Evolutionary conservation across 179 eudicot species (phyloP), one percentile per base, ranked within the genome.

Genomic region (Silene coronaria): DNA sequence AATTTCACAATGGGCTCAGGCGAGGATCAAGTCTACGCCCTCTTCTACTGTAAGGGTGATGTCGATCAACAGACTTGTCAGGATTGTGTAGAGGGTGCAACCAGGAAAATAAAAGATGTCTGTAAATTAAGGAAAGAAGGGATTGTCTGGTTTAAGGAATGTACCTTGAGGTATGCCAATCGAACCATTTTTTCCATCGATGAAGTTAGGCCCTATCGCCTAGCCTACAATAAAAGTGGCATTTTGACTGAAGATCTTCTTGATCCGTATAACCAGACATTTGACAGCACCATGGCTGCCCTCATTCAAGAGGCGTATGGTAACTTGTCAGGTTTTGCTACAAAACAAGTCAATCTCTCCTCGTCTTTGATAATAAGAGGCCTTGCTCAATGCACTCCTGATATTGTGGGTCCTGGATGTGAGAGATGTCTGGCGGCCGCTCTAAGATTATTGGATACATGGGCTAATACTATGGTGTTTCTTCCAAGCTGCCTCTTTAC

Each of bases 321-420:
- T 19, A 65, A 24, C 22, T 38, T 6, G 48, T 21, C 27, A 3
- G 74, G 75, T 5, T 79, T 67, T 30, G 78, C 70, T 9, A 74
- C 69, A 23, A 9, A 36, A 21, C 26, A 59, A 4, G 22, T 45
- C 4, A 59, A 45, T 12, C 68, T 78, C 6, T 59, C 69, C 6
- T 14, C 70, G 12, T 36, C 48, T 65, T 27, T 17, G 5, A 67
- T 19, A n/a, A 36, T 73, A 45, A 61, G 73, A 0, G 67, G 61
- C 46, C 51, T 73, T 59, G 68, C 21, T 24, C 81, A 78, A n/a
- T 79, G 81, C 34, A 61, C 77, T 4, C 81, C 71, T 9, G 70
- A 67, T 62, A 74, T 79, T 14, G 67, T 26, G 23, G 75, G 78
- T 21, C 12, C 26, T 3, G 34, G 19, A 3, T 79, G 81, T 23